phyloP scores from a whole-genome alignment of 2,329 filamentous ascomycete genomes.

The Polychaeton citri region DNA sequence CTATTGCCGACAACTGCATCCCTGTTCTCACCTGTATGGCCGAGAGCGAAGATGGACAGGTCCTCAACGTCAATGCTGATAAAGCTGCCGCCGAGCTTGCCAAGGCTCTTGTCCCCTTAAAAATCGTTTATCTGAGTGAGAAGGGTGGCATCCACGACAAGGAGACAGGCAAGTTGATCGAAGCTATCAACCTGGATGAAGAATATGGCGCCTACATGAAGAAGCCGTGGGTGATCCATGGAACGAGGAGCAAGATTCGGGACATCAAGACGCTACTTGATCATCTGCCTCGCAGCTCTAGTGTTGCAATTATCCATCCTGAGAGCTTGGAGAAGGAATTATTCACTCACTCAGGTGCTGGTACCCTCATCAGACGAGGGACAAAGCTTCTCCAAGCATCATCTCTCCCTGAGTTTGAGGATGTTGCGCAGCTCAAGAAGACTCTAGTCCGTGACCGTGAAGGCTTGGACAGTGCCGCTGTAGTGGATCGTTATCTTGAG shows the following conservation, averaged over 20 bases:
- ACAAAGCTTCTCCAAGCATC: conserved; percentile 72
- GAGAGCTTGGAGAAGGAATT: conserved; percentile 92
- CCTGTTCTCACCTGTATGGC: conserved; percentile 95
- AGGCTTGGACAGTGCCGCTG: conserved; percentile 66
- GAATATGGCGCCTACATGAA: conserved; percentile 89
- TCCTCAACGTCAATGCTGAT: conserved; percentile 96
- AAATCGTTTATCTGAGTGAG: conserved; percentile 97
- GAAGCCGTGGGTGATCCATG: conserved; percentile 89
- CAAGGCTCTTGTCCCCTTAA: conserved; percentile 75
- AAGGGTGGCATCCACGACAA: conserved; percentile 94
- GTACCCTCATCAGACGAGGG: conserved; percentile 81
- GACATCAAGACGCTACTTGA: conserved; percentile 92
- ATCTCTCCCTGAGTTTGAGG: conserved; percentile 59
- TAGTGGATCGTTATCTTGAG: conserved; percentile 76
- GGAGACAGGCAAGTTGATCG: conserved; percentile 88
- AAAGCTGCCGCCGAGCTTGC: conserved; percentile 90
- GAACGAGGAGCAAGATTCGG: conserved; percentile 90
- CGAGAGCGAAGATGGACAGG: conserved; percentile 78
- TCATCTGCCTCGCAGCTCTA: conserved; percentile 78
- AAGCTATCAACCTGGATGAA: conserved; percentile 91
- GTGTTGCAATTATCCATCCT: conserved; percentile 94
- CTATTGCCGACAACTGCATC: conserved; percentile 80
- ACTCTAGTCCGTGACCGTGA: conserved; percentile 71
- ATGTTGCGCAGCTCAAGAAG: conserved; percentile 64
- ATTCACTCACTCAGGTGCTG: conserved; percentile 90